These are phyloP conservation scores for Phytophthora ramorum DNA, from an alignment of 352 stramenopile genomes.

Conservation along the genomic window DNA sequence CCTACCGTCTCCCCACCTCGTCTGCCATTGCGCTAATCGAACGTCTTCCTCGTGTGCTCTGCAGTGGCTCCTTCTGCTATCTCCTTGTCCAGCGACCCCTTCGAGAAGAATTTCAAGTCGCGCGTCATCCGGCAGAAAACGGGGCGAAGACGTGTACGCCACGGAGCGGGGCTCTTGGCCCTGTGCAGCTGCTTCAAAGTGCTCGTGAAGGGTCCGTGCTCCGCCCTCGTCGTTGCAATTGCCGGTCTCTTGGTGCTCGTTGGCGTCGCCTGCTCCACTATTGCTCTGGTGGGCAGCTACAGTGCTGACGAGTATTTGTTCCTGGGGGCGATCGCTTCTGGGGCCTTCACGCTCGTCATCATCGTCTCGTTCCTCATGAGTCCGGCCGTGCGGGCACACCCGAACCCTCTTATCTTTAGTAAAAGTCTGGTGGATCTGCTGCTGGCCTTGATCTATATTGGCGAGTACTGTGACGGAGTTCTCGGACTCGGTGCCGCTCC, in stretches of 20 bases:
- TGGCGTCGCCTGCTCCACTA: conserved; percentile 45
- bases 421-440: conserved; percentile 87
- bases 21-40: conserved; percentile 3
- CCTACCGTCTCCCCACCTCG: not conserved
- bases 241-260: conserved; percentile 45
- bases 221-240: conserved; percentile 42
- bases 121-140: conserved; percentile 12
- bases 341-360: conserved; percentile 77
- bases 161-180: conserved; percentile 8
- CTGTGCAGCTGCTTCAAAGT: conserved; percentile 36
- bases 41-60: conserved; percentile 1
- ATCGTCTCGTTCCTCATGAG: conserved; percentile 74
- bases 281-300: conserved; percentile 41
- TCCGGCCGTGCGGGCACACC: conserved; percentile 64
- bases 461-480: conserved; percentile 85
- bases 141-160: conserved; percentile 12
- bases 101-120: conserved; percentile 47
- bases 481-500: conserved; percentile 52
- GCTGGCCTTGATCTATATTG: conserved; percentile 73
- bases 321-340: conserved; percentile 71
- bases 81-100: conserved; percentile 58
- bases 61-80: conserved; percentile 70
- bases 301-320: conserved; percentile 74
- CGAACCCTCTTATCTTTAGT: conserved; percentile 88
- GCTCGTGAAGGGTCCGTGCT: conserved; percentile 28